A percentile compares a stretch with the other conserved stretches of the same genome.
These are phyloP conservation scores for Cyclocybe cylindracea DNA, from an alignment of 768 basidiomycete genomes.

Conservation along the genomic window DNA sequence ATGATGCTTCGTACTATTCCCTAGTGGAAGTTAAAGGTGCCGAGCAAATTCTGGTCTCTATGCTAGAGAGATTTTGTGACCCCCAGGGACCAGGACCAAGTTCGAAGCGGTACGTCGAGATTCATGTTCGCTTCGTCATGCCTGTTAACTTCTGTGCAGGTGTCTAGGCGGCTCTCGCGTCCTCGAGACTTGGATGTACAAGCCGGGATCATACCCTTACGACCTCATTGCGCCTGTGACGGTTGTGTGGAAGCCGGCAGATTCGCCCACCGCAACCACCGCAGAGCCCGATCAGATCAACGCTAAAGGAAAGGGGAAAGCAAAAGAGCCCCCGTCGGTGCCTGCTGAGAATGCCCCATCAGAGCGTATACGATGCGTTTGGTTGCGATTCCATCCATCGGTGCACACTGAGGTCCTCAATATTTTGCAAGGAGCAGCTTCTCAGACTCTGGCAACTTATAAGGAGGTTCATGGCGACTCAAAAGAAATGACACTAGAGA, in stretches of 20 bases:
- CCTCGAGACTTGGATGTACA: constrained; percentile 69
- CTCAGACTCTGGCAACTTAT: constrained; percentile 31
- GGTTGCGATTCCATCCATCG: constrained; percentile 82
- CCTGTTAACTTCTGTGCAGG: constrained; percentile 34
- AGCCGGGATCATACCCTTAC: constrained; percentile 62
- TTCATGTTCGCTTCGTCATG: not conserved
- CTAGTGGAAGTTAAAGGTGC: constrained; percentile 74
- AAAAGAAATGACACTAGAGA: constrained; percentile 49
- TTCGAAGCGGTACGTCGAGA: constrained; percentile 52
- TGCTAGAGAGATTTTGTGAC: constrained; percentile 63
- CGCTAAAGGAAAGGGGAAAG: constrained; percentile 10
- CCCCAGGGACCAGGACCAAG: constrained; percentile 62
- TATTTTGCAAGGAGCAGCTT: constrained; percentile 52
- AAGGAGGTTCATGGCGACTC: constrained; percentile 16
- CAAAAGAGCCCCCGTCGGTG: constrained; percentile 10
- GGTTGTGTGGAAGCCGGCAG: constrained; percentile 68
- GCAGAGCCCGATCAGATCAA: constrained; percentile 8
- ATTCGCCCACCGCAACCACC: not conserved
- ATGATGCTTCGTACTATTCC: constrained; percentile 87
- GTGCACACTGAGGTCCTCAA: constrained; percentile 58
- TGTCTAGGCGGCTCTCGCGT: constrained; percentile 66
- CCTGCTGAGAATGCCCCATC: not conserved
- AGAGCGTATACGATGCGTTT: constrained; percentile 46
- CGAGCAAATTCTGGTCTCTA: constrained; percentile 48
- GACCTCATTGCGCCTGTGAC: constrained; percentile 69